Evolutionary conservation across 306 rosid species (phyloP).

Genomic region (Lablab purpureus): DNA sequence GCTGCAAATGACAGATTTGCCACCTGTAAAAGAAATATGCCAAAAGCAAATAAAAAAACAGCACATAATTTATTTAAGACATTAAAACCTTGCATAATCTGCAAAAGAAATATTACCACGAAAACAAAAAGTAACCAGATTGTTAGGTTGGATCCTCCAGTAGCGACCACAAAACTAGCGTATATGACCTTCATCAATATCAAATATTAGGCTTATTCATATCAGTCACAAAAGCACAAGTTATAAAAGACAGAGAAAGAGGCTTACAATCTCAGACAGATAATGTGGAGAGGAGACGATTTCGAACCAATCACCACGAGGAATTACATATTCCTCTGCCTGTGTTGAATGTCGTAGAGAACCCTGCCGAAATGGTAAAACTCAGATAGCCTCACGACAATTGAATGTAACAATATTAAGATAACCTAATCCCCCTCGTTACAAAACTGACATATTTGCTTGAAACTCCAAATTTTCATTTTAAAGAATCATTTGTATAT

Average conservation of each 20-base stretch:
- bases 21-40: constrained; percentile 57
- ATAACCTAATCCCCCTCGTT: background rate
- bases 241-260: constrained; percentile 36
- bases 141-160: constrained; percentile 81
- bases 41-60: constrained; percentile 18
- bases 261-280: constrained; percentile 85
- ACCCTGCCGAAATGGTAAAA: constrained; percentile 66
- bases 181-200: constrained; percentile 72
- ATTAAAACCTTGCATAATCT: constrained; percentile 25
- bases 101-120: constrained; percentile 65
- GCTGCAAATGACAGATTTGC: constrained; percentile 77
- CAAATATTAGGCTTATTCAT: constrained; percentile 38
- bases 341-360: constrained; percentile 67
- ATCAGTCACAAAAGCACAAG: background rate
- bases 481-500: background rate
- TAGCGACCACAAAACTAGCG: constrained; percentile 76
- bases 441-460: constrained; percentile 8
- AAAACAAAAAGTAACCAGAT: constrained; percentile 81
- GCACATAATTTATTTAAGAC: background rate
- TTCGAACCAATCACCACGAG: constrained; percentile 89
- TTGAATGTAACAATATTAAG: constrained; percentile 26
- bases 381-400: constrained; percentile 34
- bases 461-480: constrained; percentile 12
- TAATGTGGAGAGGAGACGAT: constrained; percentile 88
- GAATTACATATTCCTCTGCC: constrained; percentile 72